phyloP scores from a whole-genome alignment of 2,329 filamentous ascomycete species.

The Fusarium verticillioides region DNA sequence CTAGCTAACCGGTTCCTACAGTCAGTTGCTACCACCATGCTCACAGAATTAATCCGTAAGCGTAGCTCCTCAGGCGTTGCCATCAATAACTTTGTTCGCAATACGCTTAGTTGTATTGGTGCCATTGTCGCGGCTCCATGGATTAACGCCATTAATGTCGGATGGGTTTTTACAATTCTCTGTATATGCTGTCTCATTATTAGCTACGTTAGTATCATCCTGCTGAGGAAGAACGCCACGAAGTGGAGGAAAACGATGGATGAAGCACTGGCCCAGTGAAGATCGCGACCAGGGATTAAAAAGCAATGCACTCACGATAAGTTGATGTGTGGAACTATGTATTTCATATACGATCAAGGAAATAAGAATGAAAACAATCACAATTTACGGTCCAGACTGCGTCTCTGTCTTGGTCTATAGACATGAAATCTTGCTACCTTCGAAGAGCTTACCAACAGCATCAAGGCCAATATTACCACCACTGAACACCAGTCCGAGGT shows the following conservation, averaged over 20 bases:
- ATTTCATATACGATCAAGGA: background rate
- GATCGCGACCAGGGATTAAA: background rate
- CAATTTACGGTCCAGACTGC: background rate
- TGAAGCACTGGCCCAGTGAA: conserved; percentile 50
- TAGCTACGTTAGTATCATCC: conserved; percentile 67
- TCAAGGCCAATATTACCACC: conserved; percentile 70
- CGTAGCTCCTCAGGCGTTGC: conserved; percentile 78
- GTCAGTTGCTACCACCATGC: conserved; percentile 78
- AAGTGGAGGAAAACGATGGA: conserved; percentile 75
- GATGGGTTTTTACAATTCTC: conserved; percentile 77
- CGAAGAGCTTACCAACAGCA: conserved; percentile 63
- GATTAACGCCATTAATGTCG: conserved; percentile 76
- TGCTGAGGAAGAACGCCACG: conserved; percentile 68
- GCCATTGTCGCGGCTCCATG: conserved; percentile 76
- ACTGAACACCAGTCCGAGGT: conserved; percentile 69
- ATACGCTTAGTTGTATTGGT: conserved; percentile 80
- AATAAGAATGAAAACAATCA: background rate
- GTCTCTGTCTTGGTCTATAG: background rate
- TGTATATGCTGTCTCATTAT: conserved; percentile 65
- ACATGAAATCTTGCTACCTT: conserved; percentile 1
- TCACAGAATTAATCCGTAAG: conserved; percentile 84
- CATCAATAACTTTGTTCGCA: conserved; percentile 83
- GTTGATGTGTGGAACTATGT: background rate
- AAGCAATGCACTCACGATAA: background rate
- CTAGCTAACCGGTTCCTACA: conserved; percentile 34